Base-by-base conservation (phyloP, 1,284 basidiomycete genomes). In the Phlebopus sp. region DNA sequence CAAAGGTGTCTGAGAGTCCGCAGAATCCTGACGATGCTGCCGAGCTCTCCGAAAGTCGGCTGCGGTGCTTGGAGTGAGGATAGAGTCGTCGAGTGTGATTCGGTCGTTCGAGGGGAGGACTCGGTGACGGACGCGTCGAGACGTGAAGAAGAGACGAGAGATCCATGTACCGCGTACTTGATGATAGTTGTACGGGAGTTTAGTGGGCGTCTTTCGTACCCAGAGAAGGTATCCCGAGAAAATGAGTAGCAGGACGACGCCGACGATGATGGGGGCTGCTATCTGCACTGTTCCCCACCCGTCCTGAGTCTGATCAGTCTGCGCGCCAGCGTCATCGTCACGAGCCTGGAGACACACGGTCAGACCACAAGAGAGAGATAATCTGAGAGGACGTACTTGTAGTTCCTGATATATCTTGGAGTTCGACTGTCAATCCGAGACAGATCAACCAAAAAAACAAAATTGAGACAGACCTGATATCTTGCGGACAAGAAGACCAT, bases 261-360 rank as follows among this genome's bases (percentile, higher is more conserved):
- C 62, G 15, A 62, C 57, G 25, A 67, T 57, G 18, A 63, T 52
- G 5, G 74, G 70, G 0, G 62, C 48, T 9, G 67, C 55, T 37
- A 70, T 70, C 49, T 73, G 68, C 8, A 66, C 5, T 4, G 55
- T 25, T 2, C 58, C 51, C 69, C 72, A 71, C 48, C 49, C 10
- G 35, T 29, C 37, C 2, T 11, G 8, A 17, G 2, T 3, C 7
- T 41, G n/a, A 2, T 21, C 6, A 38, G 2, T 3, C 7, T 41
- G n/a, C 2, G 18, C 4, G 41, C 9, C 35, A 35, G 6, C 4
- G 15, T 17, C 35, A 27, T 46, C 47, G 9, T 47, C 36, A 25
- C 59, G 56, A 37, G 44, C 41, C 61, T 63, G 37, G 18, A 40
- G 25, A 42, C 2, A 42, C 2, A 8, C 19, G 27, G 40, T 11